Evolutionary conservation across 257 asterid species (phyloP), one percentile per base, ranked within the genome.

Genomic region (Orobanche coerulescens): DNA sequence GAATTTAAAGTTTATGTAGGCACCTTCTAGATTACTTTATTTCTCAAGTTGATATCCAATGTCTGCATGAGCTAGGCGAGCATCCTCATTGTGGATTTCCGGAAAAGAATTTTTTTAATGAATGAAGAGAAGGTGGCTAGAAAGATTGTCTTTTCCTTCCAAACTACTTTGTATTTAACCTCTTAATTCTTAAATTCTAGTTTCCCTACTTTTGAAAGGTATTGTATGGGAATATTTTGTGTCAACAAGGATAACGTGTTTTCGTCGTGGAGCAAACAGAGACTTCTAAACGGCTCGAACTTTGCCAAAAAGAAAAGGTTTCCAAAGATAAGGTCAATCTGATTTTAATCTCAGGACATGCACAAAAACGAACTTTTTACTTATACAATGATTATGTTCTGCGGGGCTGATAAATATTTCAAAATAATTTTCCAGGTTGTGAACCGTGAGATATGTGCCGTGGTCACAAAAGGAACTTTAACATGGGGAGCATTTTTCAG

Each of bases 1-100:
- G 50, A 18, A 55, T 44, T 53, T 58, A 58, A 31, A 47, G 23
- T 42, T 12, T 43, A 30, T 28, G 2, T 51, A 25, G 20, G 24
- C 34, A 53, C 56, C 54, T 36, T 67, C 50, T 33, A 24, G 19
- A 43, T 4, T 57, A 65, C 54, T 64, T 33, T 68, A 40, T 61
- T 47, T 8, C 31, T 24, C 36, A 47, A 55, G n/a, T 46, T 65
- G 63, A 53, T 13, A 28, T 55, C 64, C 66, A 46, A 71, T 68
- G 5, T 51, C 44, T 72, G 58, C 54, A 74, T 77, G 58, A 68
- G 24, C 62, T 71, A 97, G 98, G 98, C 63, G 97, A 92, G 28
- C 98, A 92, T 78, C 98, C 98, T 47, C 98, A 92, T 72, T 92
- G 98, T 83, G 98, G 98, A 50, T 92, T 92, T 76, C 98, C 98